phyloP scores from a whole-genome alignment of 1,284 basidiomycete species.

The Ganoderma lingzhi region DNA sequence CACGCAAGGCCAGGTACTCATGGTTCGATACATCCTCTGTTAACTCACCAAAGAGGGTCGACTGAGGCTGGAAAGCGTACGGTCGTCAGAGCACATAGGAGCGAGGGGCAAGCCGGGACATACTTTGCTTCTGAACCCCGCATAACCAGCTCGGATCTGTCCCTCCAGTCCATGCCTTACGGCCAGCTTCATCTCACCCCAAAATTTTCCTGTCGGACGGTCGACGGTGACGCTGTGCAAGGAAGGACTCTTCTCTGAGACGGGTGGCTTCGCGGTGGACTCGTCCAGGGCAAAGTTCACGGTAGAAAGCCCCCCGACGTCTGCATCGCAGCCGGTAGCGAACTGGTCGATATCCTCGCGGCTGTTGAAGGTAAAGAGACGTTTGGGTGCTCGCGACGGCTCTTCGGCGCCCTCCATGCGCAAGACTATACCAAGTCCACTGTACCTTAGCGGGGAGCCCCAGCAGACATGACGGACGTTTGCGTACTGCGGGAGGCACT shows the following conservation, averaged over 20 bases:
- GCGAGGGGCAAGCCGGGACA: conserved; percentile 29
- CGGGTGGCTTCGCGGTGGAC: conserved; percentile 35
- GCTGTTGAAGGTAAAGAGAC: conserved; percentile 70
- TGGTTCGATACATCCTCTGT: conserved; percentile 84
- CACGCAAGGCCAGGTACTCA: conserved; percentile 79
- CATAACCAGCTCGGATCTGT: conserved; percentile 78
- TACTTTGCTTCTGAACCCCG: conserved; percentile 86
- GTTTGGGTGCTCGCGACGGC: conserved; percentile 63
- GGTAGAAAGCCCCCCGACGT: conserved; percentile 87
- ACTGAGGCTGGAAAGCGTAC: conserved; percentile 52
- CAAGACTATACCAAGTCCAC: conserved; percentile 53
- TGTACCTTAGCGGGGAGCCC: conserved; percentile 19
- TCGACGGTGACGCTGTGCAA: conserved; percentile 38
- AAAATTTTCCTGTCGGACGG: conserved; percentile 68
- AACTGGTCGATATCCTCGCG: conserved; percentile 65
- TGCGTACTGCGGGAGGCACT: conserved; percentile 43
- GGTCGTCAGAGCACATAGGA: neutral
- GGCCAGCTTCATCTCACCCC: conserved; percentile 75
- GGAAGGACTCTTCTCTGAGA: conserved; percentile 48
- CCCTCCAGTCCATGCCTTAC: conserved; percentile 69
- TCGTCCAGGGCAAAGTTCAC: conserved; percentile 72
- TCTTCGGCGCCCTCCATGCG: conserved; percentile 77
- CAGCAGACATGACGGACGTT: conserved; percentile 6
- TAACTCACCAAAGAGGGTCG: conserved; percentile 85
- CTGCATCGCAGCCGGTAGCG: conserved; percentile 82